Evolutionary conservation across 768 basidiomycete genomes (phyloP), one percentile per base, ranked within the genome.

Genomic region (Auricularia sp.): DNA sequence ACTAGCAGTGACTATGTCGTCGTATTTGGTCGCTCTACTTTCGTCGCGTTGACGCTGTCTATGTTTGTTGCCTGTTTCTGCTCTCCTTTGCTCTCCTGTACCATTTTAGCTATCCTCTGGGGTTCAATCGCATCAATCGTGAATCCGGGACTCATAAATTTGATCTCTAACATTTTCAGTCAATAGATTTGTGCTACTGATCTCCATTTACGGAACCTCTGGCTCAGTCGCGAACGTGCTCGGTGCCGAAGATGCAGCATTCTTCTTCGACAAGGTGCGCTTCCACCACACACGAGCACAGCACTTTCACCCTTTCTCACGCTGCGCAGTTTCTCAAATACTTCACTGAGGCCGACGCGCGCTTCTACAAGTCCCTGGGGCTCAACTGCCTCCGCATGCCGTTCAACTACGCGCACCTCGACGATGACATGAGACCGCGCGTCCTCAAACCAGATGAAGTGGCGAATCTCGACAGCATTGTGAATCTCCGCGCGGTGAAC

Each of bases 191-290:
- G 29, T 29, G 29, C 29, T 29, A 29, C 29, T 29, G 29, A 29
- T 29, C 29, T 29, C 29, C 29, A 29, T 29, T 29, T 29, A 29
- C 29, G 29, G 29, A 29, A 29, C 29, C 29, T 29, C 29, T 29
- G 29, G 29, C 29, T 29, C 29, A 29, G 29, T 77, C 62, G 70
- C 71, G 51, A 63, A 68, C 18, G 71, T 69, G 4, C 64, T 77
- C 16, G 76, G 76, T 0, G 58, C 74, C 34, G 62, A 75, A 33
- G 74, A 75, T 65, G 70, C 69, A 66, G 72, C 73, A 18, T 73
- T 68, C 67, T 77, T 75, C 71, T 77, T 75, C 63, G 74, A 74
- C 69, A 73, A 73, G 66, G 72, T 73, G 39, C 56, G 71, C 67
- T 18, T 21, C 18, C 16, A 7, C 33, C 16, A 29, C 29, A 29